These are phyloP conservation scores for Sambucus nigra DNA, from an alignment of 129 eudicot species.

Conservation along the genomic window DNA sequence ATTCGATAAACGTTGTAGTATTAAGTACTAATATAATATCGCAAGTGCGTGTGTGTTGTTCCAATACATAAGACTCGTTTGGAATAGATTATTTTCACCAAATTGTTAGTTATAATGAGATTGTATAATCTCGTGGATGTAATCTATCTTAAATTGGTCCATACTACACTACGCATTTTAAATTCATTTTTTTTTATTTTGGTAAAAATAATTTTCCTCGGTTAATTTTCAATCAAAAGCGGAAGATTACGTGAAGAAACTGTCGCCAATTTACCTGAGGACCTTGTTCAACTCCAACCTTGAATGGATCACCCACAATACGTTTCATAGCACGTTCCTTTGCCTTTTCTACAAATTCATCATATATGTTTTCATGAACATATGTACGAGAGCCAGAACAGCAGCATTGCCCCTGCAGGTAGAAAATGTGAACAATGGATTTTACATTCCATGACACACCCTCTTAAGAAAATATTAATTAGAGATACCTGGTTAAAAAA, in stretches of 20 bases:
- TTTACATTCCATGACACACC: not conserved
- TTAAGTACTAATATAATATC: not conserved
- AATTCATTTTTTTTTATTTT: no score
- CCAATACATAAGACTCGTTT: no score
- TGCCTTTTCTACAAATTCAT: conserved; percentile 49
- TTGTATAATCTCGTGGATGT: no score
- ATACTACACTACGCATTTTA: no score
- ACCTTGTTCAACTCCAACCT: conserved; percentile 48
- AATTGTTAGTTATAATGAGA: no score
- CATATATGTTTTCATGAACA: conserved; percentile 50
- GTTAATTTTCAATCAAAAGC: no score
- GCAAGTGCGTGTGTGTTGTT: not conserved
- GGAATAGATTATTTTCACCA: not conserved
- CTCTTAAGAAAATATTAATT: not conserved
- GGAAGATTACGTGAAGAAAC: not conserved
- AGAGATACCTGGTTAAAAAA: conserved; percentile 50
- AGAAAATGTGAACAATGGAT: not conserved
- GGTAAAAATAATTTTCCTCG: no score
- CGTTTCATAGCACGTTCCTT: conserved; percentile 45
- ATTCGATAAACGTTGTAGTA: not conserved
- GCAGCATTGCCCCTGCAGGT: conserved; percentile 53
- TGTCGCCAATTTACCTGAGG: conserved; percentile 34
- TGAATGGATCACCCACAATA: conserved; percentile 54
- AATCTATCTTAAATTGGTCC: no score
- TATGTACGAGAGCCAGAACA: conserved; percentile 62